Conservation (phyloP, 768 basidiomycete genomes). For the Cystofilobasidium macerans region DNA sequence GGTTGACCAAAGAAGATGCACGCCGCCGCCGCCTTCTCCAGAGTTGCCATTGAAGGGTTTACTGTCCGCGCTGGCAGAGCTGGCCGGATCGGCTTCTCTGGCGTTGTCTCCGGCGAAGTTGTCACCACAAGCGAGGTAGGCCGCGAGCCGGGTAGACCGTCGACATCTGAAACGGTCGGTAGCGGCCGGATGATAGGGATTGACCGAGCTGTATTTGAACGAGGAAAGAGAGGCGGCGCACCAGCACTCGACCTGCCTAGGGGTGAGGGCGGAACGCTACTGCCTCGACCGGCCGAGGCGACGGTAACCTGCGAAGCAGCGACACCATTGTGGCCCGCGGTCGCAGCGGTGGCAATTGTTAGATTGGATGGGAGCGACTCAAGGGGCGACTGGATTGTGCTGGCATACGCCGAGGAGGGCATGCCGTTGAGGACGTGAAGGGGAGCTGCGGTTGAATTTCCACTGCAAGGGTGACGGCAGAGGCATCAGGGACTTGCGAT, state of each 20-base stretch:
- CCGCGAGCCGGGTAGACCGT: background rate
- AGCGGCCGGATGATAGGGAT: slow-evolving; percentile 8
- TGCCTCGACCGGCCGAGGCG: background rate
- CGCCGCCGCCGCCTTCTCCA: slow-evolving; percentile 85
- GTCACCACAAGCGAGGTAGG: background rate
- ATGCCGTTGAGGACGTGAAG: slow-evolving; percentile 38
- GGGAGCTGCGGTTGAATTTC: background rate
- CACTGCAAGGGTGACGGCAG: background rate
- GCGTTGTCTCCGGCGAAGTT: background rate
- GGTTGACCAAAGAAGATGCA: slow-evolving; percentile 63
- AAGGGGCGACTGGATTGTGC: slow-evolving; percentile 26
- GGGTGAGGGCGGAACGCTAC: background rate
- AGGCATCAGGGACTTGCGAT: background rate
- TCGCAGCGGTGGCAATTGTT: slow-evolving; percentile 6
- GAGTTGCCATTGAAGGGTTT: slow-evolving; percentile 73
- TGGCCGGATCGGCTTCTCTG: background rate
- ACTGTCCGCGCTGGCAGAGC: slow-evolving; percentile 42
- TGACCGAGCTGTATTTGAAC: background rate
- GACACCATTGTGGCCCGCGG: background rate
- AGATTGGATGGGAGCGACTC: background rate
- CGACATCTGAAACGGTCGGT: background rate
- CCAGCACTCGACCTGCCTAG: background rate
- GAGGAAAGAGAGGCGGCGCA: background rate
- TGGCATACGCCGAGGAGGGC: slow-evolving; percentile 38
- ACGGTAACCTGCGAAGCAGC: background rate